Percentiles rank a stretch among this genome's conserved stretches.
Conservation (phyloP, 768 basidiomycete species). For the Plicaturopsis crispa region DNA sequence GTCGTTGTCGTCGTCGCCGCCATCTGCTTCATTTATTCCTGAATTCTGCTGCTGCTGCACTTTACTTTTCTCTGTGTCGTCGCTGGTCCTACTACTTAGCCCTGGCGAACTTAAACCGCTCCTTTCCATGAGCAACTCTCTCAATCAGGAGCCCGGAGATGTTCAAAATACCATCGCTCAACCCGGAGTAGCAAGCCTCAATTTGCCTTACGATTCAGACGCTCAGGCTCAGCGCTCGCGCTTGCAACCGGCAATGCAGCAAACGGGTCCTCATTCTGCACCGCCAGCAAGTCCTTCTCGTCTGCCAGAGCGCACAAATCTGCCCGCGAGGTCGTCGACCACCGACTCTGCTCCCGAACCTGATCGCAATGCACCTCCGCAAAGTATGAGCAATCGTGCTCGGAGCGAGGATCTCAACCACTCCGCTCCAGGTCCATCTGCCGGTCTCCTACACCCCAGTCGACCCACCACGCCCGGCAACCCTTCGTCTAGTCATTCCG, state of each 20-base stretch:
- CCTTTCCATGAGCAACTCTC: neutral
- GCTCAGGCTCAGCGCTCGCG: constrained; percentile 8
- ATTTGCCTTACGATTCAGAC: neutral
- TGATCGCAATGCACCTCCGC: constrained; percentile 35
- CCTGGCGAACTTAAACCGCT: neutral
- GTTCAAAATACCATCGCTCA: neutral
- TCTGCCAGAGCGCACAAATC: constrained; percentile 41
- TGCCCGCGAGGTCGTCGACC: constrained; percentile 63
- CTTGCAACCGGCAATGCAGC: constrained; percentile 7
- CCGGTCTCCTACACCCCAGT: neutral
- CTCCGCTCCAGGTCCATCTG: neutral
- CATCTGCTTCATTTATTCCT: too few species aligned
- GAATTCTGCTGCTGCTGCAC: too few species aligned
- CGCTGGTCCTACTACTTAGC: neutral
- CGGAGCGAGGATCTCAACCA: neutral
- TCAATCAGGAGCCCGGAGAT: neutral
- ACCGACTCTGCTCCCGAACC: constrained; percentile 44
- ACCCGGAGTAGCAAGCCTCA: neutral
- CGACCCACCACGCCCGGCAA: neutral
- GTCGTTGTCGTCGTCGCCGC: too few species aligned
- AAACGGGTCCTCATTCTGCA: constrained; percentile 23
- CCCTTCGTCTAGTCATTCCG: neutral
- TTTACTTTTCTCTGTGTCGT: too few species aligned
- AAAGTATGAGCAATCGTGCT: neutral
- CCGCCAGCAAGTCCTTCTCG: constrained; percentile 28